A percentile compares a stretch with the other conserved stretches of the same genome.
Conservation (phyloP, 2,329 filamentous ascomycete genomes). For the Talaromyces sp. region DNA sequence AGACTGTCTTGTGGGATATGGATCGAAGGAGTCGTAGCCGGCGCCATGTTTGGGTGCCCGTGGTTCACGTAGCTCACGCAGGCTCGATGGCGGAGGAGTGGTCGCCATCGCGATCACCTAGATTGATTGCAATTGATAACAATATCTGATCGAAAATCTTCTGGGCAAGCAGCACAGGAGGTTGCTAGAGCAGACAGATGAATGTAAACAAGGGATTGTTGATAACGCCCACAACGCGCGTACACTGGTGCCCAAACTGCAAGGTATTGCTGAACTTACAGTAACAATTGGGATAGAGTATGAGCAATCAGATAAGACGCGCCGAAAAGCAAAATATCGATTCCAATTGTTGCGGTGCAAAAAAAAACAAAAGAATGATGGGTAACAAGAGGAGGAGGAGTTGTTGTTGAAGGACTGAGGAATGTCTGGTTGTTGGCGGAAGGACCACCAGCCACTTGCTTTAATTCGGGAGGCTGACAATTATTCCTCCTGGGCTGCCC, state of each 20-base stretch:
- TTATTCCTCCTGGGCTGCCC: not conserved
- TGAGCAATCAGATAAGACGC: not conserved
- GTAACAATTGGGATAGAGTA: not conserved
- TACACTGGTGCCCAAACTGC: not conserved
- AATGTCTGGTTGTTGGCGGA: conserved; percentile 8
- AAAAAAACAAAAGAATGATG: conserved; percentile 1
- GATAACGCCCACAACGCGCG: not conserved
- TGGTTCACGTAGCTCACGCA: conserved; percentile 38
- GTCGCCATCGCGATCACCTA: conserved; percentile 34
- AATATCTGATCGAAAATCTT: not conserved
- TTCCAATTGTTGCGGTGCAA: not conserved
- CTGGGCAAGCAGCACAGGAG: not conserved
- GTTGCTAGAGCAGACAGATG: not conserved
- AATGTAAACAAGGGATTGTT: conserved; percentile 13
- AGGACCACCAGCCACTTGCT: conserved; percentile 12
- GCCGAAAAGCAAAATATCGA: not conserved
- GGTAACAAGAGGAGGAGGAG: not conserved
- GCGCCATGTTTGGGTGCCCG: conserved; percentile 44
- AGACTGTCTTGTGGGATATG: conserved; percentile 38
- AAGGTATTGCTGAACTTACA: not conserved
- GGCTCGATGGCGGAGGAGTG: conserved; percentile 44
- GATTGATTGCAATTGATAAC: not conserved
- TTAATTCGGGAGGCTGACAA: conserved; percentile 15
- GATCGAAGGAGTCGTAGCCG: conserved; percentile 39
- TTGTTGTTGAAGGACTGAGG: conserved; percentile 2